These are phyloP conservation scores for Kalmanozyma brasiliensis DNA, from an alignment of 1,284 basidiomycete genomes.

Conservation along the genomic window DNA sequence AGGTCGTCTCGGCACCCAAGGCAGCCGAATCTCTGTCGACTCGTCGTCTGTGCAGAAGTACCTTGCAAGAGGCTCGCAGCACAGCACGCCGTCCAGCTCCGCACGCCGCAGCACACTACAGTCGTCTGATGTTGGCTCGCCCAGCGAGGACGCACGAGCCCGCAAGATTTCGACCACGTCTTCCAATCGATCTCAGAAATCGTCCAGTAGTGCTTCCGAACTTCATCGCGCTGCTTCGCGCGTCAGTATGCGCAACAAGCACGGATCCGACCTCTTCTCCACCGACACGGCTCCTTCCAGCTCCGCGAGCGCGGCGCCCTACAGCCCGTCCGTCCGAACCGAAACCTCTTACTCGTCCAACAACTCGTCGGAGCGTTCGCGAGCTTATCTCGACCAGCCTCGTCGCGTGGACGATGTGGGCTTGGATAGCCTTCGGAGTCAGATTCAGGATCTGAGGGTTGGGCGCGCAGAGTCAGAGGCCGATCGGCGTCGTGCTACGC, in stretches of 20 bases:
- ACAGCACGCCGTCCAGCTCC: conserved; percentile 38
- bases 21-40: conserved; percentile 51
- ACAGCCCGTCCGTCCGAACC: conserved; percentile 24
- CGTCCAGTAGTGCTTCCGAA: conserved; percentile 53
- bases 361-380: conserved; percentile 29
- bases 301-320: conserved; percentile 4
- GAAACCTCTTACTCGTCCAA: conserved; percentile 22
- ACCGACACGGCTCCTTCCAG: conserved; percentile 26
- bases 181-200: conserved; percentile 50
- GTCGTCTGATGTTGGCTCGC: conserved; percentile 30
- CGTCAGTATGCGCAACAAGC: conserved; percentile 45
- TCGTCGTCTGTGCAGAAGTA: conserved; percentile 39
- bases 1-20: conserved; percentile 31
- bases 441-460: conserved; percentile 30
- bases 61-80: conserved; percentile 26
- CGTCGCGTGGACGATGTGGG: conserved; percentile 16
- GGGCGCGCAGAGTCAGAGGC: conserved; percentile 10
- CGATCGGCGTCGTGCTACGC: conserved; percentile 9
- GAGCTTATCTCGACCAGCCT: conserved; percentile 5
- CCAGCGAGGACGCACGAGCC: conserved; percentile 42
- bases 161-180: conserved; percentile 55
- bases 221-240: conserved; percentile 52
- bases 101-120: conserved; percentile 18
- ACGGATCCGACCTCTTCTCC: conserved; percentile 53
- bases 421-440: conserved; percentile 21